Evolutionary conservation across 2,329 filamentous ascomycete genomes (phyloP), one percentile per base, ranked within the genome.

Genomic region (Phyllosticta capitalensis): DNA sequence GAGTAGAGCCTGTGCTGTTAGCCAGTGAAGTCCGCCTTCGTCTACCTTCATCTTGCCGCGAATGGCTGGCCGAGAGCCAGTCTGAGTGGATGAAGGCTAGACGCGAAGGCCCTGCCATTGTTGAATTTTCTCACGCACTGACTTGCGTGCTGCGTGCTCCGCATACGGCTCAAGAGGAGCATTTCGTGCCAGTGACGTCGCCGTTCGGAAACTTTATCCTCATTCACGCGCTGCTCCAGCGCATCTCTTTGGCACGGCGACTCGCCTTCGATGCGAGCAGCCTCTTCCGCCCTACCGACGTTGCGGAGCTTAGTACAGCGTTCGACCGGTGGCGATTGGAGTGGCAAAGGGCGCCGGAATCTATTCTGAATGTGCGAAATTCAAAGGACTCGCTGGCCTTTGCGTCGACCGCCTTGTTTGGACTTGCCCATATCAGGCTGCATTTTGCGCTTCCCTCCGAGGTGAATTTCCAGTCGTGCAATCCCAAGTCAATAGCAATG

Each of bases 131-230:
- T 1, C 52, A 33, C 26, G 52, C 26, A 1, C 26, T 54, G 1
- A 9, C 22, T 12, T 30, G 52, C n/a, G 12, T 54, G 14, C 26
- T 54, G 0, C n/a, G n/a, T n/a, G n/a, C n/a, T n/a, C n/a, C n/a
- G n/a, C n/a, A n/a, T n/a, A n/a, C n/a, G n/a, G n/a, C n/a, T n/a
- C n/a, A n/a, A n/a, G n/a, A n/a, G n/a, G n/a, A n/a, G n/a, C n/a
- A n/a, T n/a, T 14, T 21, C 10, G n/a, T 54, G 22, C 52, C 52
- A n/a, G 5, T 54, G 9, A 28, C 26, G n/a, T 54, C 26, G 22
- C 52, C 52, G 5, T 54, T 33, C 9, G 52, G 52, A 21, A 54
- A 54, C 52, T 54, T 30, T 28, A 33, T 54, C 52, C 52, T 54
- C 52, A 20, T 54, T 5, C 52, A 54, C 52, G 52, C 52, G 14